Conservation (phyloP, 352 stramenopile genomes). For the Thalassiosira exigua region DNA sequence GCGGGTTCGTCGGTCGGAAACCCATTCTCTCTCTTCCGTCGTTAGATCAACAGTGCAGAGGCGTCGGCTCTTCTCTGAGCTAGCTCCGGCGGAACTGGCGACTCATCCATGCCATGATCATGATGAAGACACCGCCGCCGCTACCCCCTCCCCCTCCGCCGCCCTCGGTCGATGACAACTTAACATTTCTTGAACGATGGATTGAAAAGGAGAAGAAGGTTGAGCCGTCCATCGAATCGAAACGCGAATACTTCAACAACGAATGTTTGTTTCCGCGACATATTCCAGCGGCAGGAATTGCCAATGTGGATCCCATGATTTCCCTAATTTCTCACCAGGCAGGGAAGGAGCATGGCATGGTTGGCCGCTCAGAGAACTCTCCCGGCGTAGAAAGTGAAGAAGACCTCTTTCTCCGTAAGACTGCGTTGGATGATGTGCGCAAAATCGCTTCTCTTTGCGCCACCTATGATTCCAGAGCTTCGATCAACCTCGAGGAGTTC, state of each 20-base stretch:
- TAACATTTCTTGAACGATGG: conserved; percentile 28
- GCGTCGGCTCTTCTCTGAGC: too few species aligned
- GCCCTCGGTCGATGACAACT: background rate
- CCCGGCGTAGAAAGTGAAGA: background rate
- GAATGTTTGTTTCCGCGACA: conserved; percentile 38
- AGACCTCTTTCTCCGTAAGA: background rate
- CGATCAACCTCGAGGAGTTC: conserved; percentile 35
- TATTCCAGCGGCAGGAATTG: conserved; percentile 20
- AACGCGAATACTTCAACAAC: conserved; percentile 15
- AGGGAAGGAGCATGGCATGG: too few species aligned
- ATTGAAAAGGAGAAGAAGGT: conserved; percentile 15
- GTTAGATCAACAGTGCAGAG: too few species aligned
- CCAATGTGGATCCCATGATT: conserved; percentile 15
- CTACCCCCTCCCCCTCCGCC: conserved; percentile 24
- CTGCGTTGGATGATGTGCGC: conserved; percentile 23
- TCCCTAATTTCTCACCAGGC: conserved; percentile 27
- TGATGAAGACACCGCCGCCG: conserved; percentile 2
- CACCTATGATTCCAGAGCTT: conserved; percentile 31
- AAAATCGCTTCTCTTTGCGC: conserved; percentile 32
- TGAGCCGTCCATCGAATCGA: background rate
- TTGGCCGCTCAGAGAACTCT: background rate
- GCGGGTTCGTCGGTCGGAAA: too few species aligned
- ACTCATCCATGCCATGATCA: too few species aligned
- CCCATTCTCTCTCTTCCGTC: too few species aligned
- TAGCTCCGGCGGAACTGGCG: too few species aligned